These are phyloP conservation scores for Aspergillus aculeatinus DNA, from an alignment of 2,329 filamentous ascomycete species.

Conservation along the genomic window DNA sequence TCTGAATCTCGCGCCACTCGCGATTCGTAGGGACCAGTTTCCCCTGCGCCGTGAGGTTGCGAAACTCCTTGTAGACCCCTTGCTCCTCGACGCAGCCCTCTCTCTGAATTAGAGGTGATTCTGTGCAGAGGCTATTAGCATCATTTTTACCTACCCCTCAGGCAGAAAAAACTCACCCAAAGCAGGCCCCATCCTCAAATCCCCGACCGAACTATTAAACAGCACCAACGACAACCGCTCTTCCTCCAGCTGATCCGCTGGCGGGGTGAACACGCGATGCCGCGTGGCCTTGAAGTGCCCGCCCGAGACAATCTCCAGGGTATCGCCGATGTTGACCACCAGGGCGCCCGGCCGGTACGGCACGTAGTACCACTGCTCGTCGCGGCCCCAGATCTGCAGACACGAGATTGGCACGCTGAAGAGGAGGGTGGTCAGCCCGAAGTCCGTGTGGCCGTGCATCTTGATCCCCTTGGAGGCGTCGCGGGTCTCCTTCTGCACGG, in stretches of 20 bases:
- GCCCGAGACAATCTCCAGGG: constrained; percentile 47
- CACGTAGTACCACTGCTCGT: constrained; percentile 51
- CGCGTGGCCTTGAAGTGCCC: constrained; percentile 50
- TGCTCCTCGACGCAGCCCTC: constrained; percentile 47
- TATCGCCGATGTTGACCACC: constrained; percentile 52
- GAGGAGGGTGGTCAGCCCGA: constrained; percentile 48
- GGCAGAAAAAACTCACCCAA: constrained; percentile 15
- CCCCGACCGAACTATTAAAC: constrained; percentile 49
- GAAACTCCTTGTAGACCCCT: constrained; percentile 50
- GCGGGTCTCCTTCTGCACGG: constrained; percentile 33
- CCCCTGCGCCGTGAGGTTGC: constrained; percentile 42
- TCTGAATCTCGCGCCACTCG: constrained; percentile 53
- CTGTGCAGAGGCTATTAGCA: constrained; percentile 15
- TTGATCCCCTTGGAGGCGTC: constrained; percentile 39
- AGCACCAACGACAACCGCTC: constrained; percentile 39
- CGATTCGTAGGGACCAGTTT: constrained; percentile 47
- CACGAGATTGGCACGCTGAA: constrained; percentile 51
- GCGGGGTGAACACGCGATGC: constrained; percentile 46
- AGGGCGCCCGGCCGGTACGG: constrained; percentile 45
- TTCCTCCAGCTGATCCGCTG: constrained; percentile 36
- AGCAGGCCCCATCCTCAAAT: constrained; percentile 46
- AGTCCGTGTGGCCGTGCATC: constrained; percentile 52
- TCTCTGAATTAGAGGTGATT: constrained; percentile 41
- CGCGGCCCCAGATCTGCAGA: constrained; percentile 48
- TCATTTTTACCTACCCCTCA: background rate